These are phyloP conservation scores for Thalia dealbata DNA, from an alignment of 176 grass and related monocot genomes.

Conservation along the genomic window DNA sequence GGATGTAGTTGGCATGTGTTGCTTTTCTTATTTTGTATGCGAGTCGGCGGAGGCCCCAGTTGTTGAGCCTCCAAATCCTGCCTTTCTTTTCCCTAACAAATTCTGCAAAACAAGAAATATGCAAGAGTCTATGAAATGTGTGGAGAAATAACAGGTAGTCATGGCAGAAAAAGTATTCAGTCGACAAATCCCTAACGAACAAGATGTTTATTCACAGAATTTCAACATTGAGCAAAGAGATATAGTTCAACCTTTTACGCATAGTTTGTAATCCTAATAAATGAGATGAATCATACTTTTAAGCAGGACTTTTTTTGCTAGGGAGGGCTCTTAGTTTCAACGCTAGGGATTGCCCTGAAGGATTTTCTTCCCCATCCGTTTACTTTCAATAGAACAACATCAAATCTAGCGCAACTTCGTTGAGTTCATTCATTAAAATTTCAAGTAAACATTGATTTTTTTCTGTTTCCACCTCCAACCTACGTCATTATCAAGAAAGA, in stretches of 20 bases:
- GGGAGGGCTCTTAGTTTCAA: not conserved
- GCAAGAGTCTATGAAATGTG: not conserved
- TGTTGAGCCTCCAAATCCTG: conserved; percentile 91
- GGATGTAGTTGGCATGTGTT: conserved; percentile 65
- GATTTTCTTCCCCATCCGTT: not conserved
- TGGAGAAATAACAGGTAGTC: conserved; percentile 1
- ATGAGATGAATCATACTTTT: not conserved
- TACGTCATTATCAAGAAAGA: not conserved
- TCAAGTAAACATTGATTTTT: not conserved
- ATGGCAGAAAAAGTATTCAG: not conserved
- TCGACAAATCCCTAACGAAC: not conserved
- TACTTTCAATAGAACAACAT: not conserved
- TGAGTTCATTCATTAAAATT: not conserved
- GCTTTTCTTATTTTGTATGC: conserved; percentile 92
- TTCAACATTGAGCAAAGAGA: not conserved
- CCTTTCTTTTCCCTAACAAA: conserved; percentile 87
- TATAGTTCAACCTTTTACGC: not conserved
- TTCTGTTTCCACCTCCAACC: not conserved
- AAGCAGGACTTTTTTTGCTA: not conserved
- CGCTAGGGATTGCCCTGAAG: not conserved
- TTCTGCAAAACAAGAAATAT: conserved; percentile 30
- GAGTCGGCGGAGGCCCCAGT: conserved; percentile 76
- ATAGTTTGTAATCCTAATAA: not conserved
- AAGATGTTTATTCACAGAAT: not conserved
- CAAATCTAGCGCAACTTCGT: not conserved